phyloP scores from a whole-genome alignment of 1,284 basidiomycete genomes.

The Ustilago tritici region DNA sequence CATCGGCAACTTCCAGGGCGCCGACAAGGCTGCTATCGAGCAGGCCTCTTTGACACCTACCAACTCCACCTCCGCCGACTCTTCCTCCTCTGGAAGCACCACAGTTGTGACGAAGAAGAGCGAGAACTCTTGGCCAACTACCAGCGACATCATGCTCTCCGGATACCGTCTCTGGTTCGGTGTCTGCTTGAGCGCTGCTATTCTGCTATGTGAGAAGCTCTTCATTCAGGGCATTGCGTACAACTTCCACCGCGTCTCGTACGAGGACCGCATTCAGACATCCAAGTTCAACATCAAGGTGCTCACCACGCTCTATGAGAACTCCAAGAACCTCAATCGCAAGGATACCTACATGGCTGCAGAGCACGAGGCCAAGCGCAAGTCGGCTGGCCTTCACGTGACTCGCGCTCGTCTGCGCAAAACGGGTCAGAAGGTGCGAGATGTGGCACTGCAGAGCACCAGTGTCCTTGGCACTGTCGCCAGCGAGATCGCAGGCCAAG shows the following conservation, averaged over 20 bases:
- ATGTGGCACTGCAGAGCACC: constrained; percentile 71
- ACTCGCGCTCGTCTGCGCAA: constrained; percentile 33
- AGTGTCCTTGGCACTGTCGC: constrained; percentile 71
- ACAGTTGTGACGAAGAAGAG: constrained; percentile 16
- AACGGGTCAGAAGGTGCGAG: constrained; percentile 46
- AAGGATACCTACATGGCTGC: constrained; percentile 51
- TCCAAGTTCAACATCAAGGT: constrained; percentile 84
- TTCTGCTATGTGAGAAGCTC: constrained; percentile 86
- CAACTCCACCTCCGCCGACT: constrained; percentile 46
- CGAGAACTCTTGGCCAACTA: constrained; percentile 50
- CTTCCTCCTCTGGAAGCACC: constrained; percentile 27
- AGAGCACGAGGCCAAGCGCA: constrained; percentile 51
- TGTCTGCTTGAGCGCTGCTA: constrained; percentile 78
- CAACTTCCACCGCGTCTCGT: constrained; percentile 89
- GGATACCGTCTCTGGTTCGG: constrained; percentile 74
- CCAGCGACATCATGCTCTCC: constrained; percentile 69
- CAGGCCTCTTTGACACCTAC: constrained; percentile 30
- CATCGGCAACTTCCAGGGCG: constrained; percentile 64
- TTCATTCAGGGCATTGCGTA: constrained; percentile 77
- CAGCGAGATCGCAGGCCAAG: constrained; percentile 74
- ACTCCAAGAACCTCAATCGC: constrained; percentile 73
- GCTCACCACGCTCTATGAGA: constrained; percentile 81
- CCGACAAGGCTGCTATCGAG: constrained; percentile 39
- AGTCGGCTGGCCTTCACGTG: constrained; percentile 40
- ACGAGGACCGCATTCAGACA: constrained; percentile 84